phyloP scores from a whole-genome alignment of 2,329 filamentous ascomycete species.

The Colletotrichum godetiae region DNA sequence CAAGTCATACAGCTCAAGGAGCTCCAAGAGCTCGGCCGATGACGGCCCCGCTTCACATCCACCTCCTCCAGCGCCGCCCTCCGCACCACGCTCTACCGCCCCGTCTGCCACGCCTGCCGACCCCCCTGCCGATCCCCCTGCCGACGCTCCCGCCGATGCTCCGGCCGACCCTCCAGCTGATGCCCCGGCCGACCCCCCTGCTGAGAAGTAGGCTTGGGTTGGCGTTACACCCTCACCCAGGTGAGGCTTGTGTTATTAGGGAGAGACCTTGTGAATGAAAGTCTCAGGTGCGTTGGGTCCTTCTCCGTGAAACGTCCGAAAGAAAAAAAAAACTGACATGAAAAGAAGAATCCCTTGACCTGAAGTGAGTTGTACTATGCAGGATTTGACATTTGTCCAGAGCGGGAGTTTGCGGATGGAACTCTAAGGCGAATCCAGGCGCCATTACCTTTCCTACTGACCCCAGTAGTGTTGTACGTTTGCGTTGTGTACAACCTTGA shows the following conservation, averaged over 20 bases:
- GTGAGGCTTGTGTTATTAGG: background rate
- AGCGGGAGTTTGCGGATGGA: slow-evolving; percentile 19
- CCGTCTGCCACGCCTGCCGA: slow-evolving; percentile 3
- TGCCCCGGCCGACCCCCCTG: slow-evolving; percentile 12
- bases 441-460: slow-evolving; percentile 3
- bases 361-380: slow-evolving; percentile 17
- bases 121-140: slow-evolving; percentile 8
- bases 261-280: background rate
- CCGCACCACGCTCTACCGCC: background rate
- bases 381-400: background rate
- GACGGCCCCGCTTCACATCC: slow-evolving; percentile 14
- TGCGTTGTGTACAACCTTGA: background rate
- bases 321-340: background rate
- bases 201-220: slow-evolving; percentile 11
- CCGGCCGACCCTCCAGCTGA: slow-evolving; percentile 13
- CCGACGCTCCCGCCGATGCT: slow-evolving; percentile 17
- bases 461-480: background rate
- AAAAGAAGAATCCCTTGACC: background rate
- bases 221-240: background rate
- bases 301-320: background rate
- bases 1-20: slow-evolving; percentile 46
- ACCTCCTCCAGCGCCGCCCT: slow-evolving; percentile 2
- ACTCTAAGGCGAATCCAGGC: slow-evolving; percentile 15
- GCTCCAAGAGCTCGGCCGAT: slow-evolving; percentile 48
- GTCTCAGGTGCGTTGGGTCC: background rate